phyloP scores from a whole-genome alignment of 371 early-diverging fungal species.

The Mortierella sp. region DNA sequence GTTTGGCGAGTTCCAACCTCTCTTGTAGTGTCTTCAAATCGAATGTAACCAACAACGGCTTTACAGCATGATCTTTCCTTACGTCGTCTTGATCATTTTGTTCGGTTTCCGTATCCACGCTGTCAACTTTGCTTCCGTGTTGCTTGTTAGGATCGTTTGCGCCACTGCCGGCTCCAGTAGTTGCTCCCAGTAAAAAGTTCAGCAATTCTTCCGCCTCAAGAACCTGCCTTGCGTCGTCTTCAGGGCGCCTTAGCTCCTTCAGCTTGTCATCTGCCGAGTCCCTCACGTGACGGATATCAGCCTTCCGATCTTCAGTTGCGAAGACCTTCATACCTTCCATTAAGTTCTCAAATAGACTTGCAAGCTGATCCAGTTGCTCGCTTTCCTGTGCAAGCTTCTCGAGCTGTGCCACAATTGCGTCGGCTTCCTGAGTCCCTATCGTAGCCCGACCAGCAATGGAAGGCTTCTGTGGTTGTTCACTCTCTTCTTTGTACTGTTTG shows the following conservation, averaged over 20 bases:
- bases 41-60: too few species aligned
- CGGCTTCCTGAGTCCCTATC: background rate
- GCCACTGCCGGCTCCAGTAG: background rate
- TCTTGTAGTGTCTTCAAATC: too few species aligned
- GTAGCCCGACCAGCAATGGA: background rate
- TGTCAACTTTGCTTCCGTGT: background rate
- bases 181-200: background rate
- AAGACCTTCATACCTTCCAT: slow-evolving; percentile 2
- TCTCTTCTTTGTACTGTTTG: background rate
- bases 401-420: background rate
- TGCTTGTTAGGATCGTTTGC: too few species aligned
- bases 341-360: slow-evolving; percentile 1
- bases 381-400: background rate
- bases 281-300: background rate
- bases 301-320: slow-evolving; percentile 9
- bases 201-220: slow-evolving; percentile 12
- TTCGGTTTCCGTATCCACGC: background rate
- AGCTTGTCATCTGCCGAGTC: slow-evolving; percentile 1
- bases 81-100: too few species aligned
- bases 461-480: background rate
- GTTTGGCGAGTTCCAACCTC: too few species aligned
- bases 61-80: too few species aligned
- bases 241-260: background rate
- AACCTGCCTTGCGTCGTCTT: background rate
- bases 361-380: slow-evolving; percentile 6